Conservation (phyloP, 1,284 basidiomycete genomes). For the Irpex lacteus region DNA sequence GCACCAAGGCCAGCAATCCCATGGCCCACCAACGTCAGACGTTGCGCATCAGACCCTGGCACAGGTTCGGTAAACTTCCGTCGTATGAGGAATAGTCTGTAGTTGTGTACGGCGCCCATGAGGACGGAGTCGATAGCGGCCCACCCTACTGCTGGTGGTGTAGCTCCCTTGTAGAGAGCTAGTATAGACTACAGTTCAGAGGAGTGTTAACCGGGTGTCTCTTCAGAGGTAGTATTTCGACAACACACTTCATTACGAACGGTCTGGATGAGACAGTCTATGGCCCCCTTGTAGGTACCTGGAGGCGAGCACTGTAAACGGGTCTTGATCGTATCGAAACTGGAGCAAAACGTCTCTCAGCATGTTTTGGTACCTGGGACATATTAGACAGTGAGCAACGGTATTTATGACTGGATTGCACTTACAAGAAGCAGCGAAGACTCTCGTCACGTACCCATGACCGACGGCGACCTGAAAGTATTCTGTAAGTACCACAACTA, state of each 20-base stretch:
- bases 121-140: conserved; percentile 74
- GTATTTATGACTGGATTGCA: not conserved
- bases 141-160: conserved; percentile 77
- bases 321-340: conserved; percentile 76
- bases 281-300: conserved; percentile 64
- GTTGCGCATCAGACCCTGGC: conserved; percentile 40
- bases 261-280: conserved; percentile 65
- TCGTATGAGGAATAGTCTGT: conserved; percentile 59
- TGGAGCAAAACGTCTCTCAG: conserved; percentile 19
- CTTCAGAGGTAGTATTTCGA: conserved; percentile 13
- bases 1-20: conserved; percentile 72
- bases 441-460: conserved; percentile 48
- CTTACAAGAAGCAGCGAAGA: not conserved
- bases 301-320: conserved; percentile 68
- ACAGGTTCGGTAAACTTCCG: conserved; percentile 52
- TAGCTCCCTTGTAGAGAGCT: conserved; percentile 70
- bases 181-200: conserved; percentile 21
- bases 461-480: conserved; percentile 60
- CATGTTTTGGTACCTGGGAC: too few relatives aligned
- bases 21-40: conserved; percentile 58
- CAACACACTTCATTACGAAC: conserved; percentile 57
- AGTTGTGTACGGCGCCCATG: conserved; percentile 74
- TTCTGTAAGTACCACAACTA: not conserved
- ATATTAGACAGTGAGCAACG: too few relatives aligned
- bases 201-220: not conserved